Evolutionary conservation across 257 asterid species (phyloP), one percentile per base, ranked within the genome.

Genomic region (Galeopsis tetrahit): DNA sequence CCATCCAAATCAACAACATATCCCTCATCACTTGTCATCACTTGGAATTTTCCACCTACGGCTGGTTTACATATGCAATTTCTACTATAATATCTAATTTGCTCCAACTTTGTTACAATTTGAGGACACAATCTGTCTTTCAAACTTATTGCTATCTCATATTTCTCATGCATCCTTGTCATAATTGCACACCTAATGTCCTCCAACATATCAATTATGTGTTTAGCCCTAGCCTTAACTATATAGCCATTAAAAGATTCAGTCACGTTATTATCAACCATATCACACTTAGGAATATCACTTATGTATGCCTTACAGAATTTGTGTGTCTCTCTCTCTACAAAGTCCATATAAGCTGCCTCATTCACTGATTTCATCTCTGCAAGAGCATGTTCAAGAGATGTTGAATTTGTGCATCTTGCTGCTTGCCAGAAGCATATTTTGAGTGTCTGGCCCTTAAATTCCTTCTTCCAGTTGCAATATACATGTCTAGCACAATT

Each of bases 221-320:
- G 57, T 31, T 64, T 64, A 1, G 5, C 10, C 5, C 57, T 42
- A 2, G 28, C 38, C 11, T 64, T 21, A 6, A 43, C 57, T 8
- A 64, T 64, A 7, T 10, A 64, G 7, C 40, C 70, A 64, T 64
- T 64, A 3, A 64, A 64, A 3, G 70, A 42, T 31, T 64, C 70
- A 11, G 17, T 42, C 0, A 64, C 46, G 28, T 64, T 64, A 6
- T 64, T 64, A 10, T 64, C 56, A 21, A 42, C 8, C 70, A 64
- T 64, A 10, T 43, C 70, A 64, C 39, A 42, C 21, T 2, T 21
- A 21, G 36, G 56, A 17, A 63, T 11, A 7, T 7, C n/a, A 17
- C 35, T 55, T 7, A 63, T 10, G 10, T 15, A 63, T 17, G 53
- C 69, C 36, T 64, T 64, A 10, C 70, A 64, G 6, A 42, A 64